Conservation (phyloP, 2,329 filamentous ascomycete genomes). For the Aspergillus tamarii region DNA sequence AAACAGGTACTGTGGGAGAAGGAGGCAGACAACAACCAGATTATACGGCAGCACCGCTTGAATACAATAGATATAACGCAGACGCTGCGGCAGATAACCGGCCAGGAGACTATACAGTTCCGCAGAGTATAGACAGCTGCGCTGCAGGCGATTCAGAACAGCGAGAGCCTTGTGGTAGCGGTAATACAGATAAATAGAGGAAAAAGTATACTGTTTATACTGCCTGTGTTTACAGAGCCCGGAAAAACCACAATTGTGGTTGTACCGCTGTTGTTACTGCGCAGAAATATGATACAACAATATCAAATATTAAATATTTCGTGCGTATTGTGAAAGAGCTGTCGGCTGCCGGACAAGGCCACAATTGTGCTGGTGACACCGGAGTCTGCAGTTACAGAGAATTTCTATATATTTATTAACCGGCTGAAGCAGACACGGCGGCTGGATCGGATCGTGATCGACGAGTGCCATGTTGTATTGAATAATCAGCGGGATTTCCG, state of each 20-base stretch:
- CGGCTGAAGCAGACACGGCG: too few relatives aligned
- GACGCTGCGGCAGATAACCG: too few relatives aligned
- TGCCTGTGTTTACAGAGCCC: not conserved
- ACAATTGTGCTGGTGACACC: not conserved
- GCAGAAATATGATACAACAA: not conserved
- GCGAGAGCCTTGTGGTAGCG: not conserved
- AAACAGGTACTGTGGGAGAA: too few relatives aligned
- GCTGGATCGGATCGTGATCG: too few relatives aligned
- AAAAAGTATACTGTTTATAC: not conserved
- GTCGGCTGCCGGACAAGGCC: accelerated
- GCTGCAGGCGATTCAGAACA: too few relatives aligned
- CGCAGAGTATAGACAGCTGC: too few relatives aligned
- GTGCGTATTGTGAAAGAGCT: not conserved
- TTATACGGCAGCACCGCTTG: too few relatives aligned
- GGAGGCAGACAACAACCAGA: too few relatives aligned
- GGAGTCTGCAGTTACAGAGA: not conserved
- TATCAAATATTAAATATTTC: not conserved
- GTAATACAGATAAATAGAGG: not conserved
- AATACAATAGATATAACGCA: too few relatives aligned
- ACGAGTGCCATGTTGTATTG: too few relatives aligned
- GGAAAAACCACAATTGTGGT: not conserved
- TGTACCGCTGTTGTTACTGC: not conserved
- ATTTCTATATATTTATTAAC: not conserved
- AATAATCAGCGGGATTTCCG: too few relatives aligned
- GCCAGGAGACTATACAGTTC: too few relatives aligned